Percentiles rank a stretch among this genome's conserved stretches.
phyloP scores from a whole-genome alignment of 306 rosid species.

The Lotus japonicus region DNA sequence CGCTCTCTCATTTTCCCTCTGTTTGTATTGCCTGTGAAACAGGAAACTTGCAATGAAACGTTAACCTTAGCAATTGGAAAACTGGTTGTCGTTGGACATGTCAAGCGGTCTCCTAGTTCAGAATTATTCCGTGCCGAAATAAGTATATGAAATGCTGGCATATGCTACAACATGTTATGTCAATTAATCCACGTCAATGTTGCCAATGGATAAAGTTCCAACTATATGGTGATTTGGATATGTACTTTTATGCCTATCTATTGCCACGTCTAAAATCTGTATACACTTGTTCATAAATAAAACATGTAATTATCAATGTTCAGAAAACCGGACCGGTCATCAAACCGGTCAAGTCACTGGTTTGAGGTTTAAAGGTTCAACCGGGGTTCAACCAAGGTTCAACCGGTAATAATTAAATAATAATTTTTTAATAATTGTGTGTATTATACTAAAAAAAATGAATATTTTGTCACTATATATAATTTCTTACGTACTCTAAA shows the following conservation, averaged over 20 bases:
- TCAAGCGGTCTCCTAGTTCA: slow-evolving; percentile 10
- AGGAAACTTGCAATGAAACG: slow-evolving; percentile 39
- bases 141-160: slow-evolving; percentile 13
- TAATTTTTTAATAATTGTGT: no score
- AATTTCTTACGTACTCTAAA: no score
- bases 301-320: no score
- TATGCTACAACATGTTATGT: neutral
- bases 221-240: neutral
- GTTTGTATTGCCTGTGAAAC: slow-evolving; percentile 15
- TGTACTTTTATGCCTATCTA: neutral
- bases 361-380: no score
- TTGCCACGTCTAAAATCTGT: no score
- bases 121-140: slow-evolving; percentile 33
- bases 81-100: slow-evolving; percentile 25
- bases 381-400: no score
- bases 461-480: no score
- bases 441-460: no score
- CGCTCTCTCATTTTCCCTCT: neutral
- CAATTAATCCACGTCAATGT: neutral
- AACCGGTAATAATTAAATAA: no score
- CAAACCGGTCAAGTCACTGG: no score
- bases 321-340: no score
- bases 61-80: slow-evolving; percentile 16
- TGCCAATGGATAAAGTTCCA: neutral
- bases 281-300: no score